phyloP scores from a whole-genome alignment of 2,329 filamentous ascomycete species.

The Hypocreales sp. region DNA sequence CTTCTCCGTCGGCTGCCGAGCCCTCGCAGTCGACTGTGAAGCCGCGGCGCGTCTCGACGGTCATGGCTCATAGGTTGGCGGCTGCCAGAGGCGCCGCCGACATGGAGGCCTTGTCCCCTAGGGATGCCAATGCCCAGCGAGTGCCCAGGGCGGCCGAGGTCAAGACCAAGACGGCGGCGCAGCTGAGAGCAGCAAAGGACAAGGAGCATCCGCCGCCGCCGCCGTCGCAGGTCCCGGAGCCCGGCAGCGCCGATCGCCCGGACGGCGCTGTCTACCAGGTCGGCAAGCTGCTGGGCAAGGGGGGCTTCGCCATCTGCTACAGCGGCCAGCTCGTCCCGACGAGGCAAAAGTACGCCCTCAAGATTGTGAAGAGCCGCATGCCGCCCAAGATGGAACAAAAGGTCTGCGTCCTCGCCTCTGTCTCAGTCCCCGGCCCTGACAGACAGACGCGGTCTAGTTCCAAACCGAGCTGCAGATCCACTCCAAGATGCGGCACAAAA shows the following conservation, averaged over 20 bases:
- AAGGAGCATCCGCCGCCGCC: conserved; percentile 53
- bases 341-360: conserved; percentile 56
- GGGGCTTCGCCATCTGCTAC: conserved; percentile 72
- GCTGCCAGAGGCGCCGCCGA: conserved; percentile 32
- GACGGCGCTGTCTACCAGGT: conserved; percentile 60
- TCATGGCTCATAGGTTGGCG: conserved; percentile 33
- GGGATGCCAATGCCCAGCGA: conserved; percentile 47
- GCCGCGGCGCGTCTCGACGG: too few species aligned
- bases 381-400: conserved; percentile 73
- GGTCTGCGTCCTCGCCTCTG: conserved; percentile 27
- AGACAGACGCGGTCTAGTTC: conserved; percentile 26
- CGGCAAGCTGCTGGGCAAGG: conserved; percentile 61
- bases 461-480: conserved; percentile 90
- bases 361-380: conserved; percentile 76
- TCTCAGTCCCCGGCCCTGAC: background rate
- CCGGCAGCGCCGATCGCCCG: conserved; percentile 51
- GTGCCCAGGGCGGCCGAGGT: conserved; percentile 30
- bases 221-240: conserved; percentile 43
- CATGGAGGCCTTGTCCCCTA: conserved; percentile 48
- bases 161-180: conserved; percentile 35
- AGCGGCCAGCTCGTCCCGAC: conserved; percentile 51
- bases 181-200: conserved; percentile 41
- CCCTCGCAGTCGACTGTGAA: too few species aligned
- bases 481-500: conserved; percentile 91
- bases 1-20: too few species aligned